A percentile compares a stretch with the other conserved stretches of the same genome.
These are phyloP conservation scores for Hanseniaspora jakobsenii DNA, from an alignment of 805 yeast species.

Conservation along the genomic window DNA sequence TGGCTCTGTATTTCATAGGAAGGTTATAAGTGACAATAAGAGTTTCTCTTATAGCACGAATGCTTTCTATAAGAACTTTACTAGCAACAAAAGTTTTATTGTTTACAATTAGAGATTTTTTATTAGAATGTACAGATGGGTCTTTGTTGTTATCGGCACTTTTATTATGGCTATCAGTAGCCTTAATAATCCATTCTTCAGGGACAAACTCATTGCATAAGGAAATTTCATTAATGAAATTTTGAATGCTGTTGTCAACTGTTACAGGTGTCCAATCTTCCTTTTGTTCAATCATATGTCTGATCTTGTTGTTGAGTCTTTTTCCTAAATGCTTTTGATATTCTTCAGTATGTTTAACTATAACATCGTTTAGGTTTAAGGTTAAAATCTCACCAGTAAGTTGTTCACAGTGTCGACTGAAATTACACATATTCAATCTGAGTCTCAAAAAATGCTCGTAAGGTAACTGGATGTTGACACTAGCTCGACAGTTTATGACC, in stretches of 20 bases:
- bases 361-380: slow-evolving; percentile 51
- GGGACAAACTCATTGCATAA: slow-evolving; percentile 38
- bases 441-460: slow-evolving; percentile 54
- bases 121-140: slow-evolving; percentile 19
- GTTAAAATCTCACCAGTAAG: slow-evolving; percentile 56
- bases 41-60: slow-evolving; percentile 38
- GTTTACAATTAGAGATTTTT: slow-evolving; percentile 36
- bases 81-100: slow-evolving; percentile 50
- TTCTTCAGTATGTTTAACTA: slow-evolving; percentile 53
- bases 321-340: slow-evolving; percentile 26
- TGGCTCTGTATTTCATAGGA: slow-evolving; percentile 30
- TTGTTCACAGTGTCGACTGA: slow-evolving; percentile 71
- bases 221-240: slow-evolving; percentile 38
- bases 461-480: slow-evolving; percentile 47
- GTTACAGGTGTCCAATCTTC: slow-evolving; percentile 74
- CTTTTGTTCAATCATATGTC: slow-evolving; percentile 38
- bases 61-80: slow-evolving; percentile 33
- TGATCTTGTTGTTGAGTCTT: slow-evolving; percentile 17
- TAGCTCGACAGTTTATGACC: slow-evolving; percentile 64
- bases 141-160: slow-evolving; percentile 12
- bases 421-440: slow-evolving; percentile 53
- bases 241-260: slow-evolving; percentile 39
- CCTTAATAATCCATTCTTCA: slow-evolving; percentile 34
- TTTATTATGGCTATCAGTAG: slow-evolving; percentile 7
- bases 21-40: slow-evolving; percentile 46